Base-by-base conservation (phyloP, 805 yeast genomes). In the Priceomyces medius region DNA sequence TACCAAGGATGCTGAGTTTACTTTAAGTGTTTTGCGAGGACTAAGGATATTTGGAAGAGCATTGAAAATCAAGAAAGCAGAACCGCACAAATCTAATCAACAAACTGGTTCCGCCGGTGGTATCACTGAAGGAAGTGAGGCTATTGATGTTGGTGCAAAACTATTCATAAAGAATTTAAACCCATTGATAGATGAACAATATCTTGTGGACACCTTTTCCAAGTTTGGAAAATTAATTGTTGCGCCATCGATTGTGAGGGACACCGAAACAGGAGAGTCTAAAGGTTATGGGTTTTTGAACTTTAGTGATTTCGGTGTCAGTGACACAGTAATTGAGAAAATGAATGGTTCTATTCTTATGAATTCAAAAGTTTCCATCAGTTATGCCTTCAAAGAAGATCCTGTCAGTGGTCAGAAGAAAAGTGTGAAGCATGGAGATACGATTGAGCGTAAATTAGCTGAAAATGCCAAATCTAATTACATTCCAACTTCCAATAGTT, bases 341-440 rank as follows among this genome's bases (percentile, higher is more conserved):
- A 74, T 91, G 81, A 71, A 86, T 49, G 83, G 84, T 2, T 81
- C 80, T 41, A 69, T 77, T 42, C 65, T 93, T 12, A 78, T 86
- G 79, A 88, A 87, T 58, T 71, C 71, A 45, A 76, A 76, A 20
- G 68, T 88, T 4, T 59, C 63, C 2, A 68, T 90, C 2, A 76
- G 77, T 23, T 89, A 88, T 56, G 93, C 96, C 0, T 80, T 72
- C 54, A 88, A 86, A 60, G 79, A 77, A 42, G 78, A 69, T 39
- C 75, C 71, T 14, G 37, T 46, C 7, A 55, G 58, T 5, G 50
- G 57, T 1, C 55, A 53, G n/a, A 72, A 75, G 56, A 75, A 44
- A 79, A 79, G 53, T 41, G 51, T 53, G 14, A 72, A 76, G 36
- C 95, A 87, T 52, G 97, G 97, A n/a, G 90, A 84, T 51, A 74